Percentiles rank a stretch among this genome's conserved stretches.
Evolutionary conservation across 2,329 filamentous ascomycete genomes (phyloP).

Genomic region (Plectosphaerella cucumerina): DNA sequence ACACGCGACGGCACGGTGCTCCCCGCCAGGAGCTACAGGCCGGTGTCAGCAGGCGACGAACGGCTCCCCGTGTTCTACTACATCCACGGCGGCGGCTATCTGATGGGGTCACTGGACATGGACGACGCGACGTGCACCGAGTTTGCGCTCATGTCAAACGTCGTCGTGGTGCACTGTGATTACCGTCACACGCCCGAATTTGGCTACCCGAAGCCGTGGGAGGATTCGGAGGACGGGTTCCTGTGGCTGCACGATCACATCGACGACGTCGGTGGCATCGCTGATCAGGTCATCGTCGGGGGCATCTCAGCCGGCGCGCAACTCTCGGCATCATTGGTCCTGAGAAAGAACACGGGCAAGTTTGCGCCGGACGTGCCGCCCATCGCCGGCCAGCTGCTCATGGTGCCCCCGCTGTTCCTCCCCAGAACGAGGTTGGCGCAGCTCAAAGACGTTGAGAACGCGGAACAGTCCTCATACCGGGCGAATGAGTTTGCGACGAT

Average conservation of each 20-base stretch:
- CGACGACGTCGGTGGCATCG: constrained; percentile 30
- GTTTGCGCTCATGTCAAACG: constrained; percentile 17
- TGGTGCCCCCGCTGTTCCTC: constrained; percentile 42
- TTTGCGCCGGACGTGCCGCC: constrained; percentile 14
- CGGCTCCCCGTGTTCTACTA: constrained; percentile 45
- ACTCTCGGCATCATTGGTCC: constrained; percentile 32
- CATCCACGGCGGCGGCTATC: constrained; percentile 52
- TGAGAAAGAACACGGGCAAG: constrained; percentile 29
- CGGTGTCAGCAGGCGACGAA: constrained; percentile 24
- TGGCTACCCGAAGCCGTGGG: constrained; percentile 45
- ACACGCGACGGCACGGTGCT: constrained; percentile 40
- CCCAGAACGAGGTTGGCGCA: constrained; percentile 21
- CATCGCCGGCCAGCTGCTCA: constrained; percentile 46
- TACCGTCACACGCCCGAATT: constrained; percentile 56
- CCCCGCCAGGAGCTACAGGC: constrained; percentile 42
- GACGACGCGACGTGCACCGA: constrained; percentile 48
- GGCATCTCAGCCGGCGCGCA: constrained; percentile 44
- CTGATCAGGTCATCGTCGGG: constrained; percentile 35
- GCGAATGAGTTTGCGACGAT: constrained; percentile 46
- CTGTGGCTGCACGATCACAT: constrained; percentile 47
- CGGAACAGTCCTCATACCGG: constrained; percentile 35
- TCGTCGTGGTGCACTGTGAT: constrained; percentile 50
- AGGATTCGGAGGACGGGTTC: constrained; percentile 50
- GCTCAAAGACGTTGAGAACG: constrained; percentile 28
- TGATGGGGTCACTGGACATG: constrained; percentile 47